Evolutionary conservation across 768 basidiomycete genomes (phyloP).

Genomic region (Lactarius sanguifluus): DNA sequence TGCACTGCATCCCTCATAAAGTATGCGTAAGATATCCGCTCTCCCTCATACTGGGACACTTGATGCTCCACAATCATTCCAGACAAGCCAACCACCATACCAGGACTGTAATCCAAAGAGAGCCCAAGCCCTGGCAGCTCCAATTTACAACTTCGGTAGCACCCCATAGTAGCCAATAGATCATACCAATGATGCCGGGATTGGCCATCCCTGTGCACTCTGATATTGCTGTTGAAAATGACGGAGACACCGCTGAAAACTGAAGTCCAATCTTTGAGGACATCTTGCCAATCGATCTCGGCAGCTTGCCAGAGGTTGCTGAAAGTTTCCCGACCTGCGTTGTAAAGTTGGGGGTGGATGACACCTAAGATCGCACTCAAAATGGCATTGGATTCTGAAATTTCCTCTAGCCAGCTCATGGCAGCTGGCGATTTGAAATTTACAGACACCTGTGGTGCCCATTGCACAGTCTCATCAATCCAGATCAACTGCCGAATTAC

Average conservation of each 20-base stretch:
- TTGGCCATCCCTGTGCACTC: background rate
- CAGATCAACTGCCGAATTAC: background rate
- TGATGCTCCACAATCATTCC: background rate
- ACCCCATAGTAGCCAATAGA: background rate
- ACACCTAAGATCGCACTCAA: background rate
- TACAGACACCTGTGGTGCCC: too few relatives aligned
- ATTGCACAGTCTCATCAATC: background rate
- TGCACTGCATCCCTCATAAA: background rate
- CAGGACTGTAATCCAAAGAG: background rate
- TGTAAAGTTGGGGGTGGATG: background rate
- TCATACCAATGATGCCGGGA: background rate
- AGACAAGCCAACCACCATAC: background rate
- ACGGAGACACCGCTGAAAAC: background rate
- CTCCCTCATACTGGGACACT: background rate
- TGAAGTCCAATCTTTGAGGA: background rate
- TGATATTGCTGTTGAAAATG: background rate
- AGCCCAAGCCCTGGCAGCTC: background rate
- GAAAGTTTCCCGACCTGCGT: background rate
- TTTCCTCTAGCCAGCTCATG: background rate
- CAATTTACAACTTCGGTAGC: background rate
- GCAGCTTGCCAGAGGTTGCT: background rate
- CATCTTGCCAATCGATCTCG: background rate
- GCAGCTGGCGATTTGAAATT: background rate
- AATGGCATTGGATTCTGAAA: background rate
- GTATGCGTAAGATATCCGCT: slow-evolving; percentile 1